Evolutionary conservation across 1,284 basidiomycete genomes (phyloP).

Genomic region (Cystobasidium pallidum): DNA sequence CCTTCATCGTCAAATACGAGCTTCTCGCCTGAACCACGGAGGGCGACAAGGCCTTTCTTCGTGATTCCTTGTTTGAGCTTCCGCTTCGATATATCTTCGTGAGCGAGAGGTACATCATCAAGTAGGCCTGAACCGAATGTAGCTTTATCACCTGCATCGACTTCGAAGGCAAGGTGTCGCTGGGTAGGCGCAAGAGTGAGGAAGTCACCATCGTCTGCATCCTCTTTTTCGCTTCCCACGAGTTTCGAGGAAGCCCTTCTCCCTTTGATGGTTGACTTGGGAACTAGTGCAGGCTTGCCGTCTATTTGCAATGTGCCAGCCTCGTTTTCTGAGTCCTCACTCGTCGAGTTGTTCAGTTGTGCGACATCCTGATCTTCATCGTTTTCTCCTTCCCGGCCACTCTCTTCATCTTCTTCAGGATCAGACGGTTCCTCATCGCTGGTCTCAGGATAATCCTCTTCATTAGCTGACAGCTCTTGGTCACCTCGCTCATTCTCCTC

Average conservation of each 20-base stretch:
- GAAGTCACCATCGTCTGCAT: conserved; percentile 77
- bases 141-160: conserved; percentile 66
- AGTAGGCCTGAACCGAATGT: conserved; percentile 75
- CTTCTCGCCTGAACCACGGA: conserved; percentile 65
- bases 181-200: conserved; percentile 88
- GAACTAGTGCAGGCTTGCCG: conserved; percentile 32
- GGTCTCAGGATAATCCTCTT: conserved; percentile 54
- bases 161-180: conserved; percentile 67
- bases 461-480: neutral
- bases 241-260: conserved; percentile 32
- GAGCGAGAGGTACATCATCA: conserved; percentile 64
- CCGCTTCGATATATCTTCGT: conserved; percentile 63
- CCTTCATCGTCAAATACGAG: conserved; percentile 87
- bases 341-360: conserved; percentile 27
- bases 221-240: conserved; percentile 51
- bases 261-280: conserved; percentile 14
- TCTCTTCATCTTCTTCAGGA: conserved; percentile 48
- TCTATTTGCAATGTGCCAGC: conserved; percentile 20
- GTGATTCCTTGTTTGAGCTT: conserved; percentile 73
- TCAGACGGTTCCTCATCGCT: conserved; percentile 56
- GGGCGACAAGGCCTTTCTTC: conserved; percentile 74
- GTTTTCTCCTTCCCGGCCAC: conserved; percentile 54
- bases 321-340: conserved; percentile 56
- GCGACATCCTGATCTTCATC: conserved; percentile 53
- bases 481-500: conserved; percentile 54